Evolutionary conservation across 2,329 filamentous ascomycete genomes (phyloP), one percentile per base, ranked within the genome.

Genomic region (Aspergillus fumigatus): DNA sequence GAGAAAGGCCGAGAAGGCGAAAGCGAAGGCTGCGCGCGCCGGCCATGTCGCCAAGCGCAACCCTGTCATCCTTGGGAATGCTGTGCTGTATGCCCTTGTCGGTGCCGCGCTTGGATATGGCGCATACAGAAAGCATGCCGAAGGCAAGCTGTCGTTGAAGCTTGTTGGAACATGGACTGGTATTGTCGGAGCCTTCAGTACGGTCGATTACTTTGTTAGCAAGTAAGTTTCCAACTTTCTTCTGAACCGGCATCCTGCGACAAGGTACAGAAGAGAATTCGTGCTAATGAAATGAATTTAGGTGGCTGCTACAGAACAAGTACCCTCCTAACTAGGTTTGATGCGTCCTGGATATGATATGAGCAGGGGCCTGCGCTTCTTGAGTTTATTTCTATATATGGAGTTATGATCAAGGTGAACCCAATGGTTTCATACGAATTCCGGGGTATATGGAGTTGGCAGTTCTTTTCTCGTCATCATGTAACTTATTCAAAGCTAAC

Each of bases 241-340:
- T 52, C 25, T 5, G 43, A 38, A 23, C 1, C 25, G 11, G 11
- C 47, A n/a, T 26, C 21, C 23, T 38, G 26, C 19, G 51, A 52
- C n/a, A 35, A 25, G 10, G 21, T 23, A 43, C 58, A 40, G 56
- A 19, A 38, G 21, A 5, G 21, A 47, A 10, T 29, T 6, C 27
- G 32, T 62, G 55, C 59, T 67, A 58, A 65, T 25, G 14, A 21
- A 45, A 27, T 21, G 23, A 48, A 25, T 54, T 10, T 59, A 80
- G 78, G 63, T 80, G 78, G 74, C 72, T 80, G 54, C 69, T 80
- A 60, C 75, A 79, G 65, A 80, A 80, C 71, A 80, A 79, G 65
- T 80, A 76, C 62, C 78, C 78, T 51, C 72, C 73, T 54, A 78
- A 79, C 70, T 78, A 75, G 64, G 61, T 26, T 48, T 17, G n/a